phyloP scores from a whole-genome alignment of 2,329 filamentous ascomycete species.

The Diaporthe destruens region DNA sequence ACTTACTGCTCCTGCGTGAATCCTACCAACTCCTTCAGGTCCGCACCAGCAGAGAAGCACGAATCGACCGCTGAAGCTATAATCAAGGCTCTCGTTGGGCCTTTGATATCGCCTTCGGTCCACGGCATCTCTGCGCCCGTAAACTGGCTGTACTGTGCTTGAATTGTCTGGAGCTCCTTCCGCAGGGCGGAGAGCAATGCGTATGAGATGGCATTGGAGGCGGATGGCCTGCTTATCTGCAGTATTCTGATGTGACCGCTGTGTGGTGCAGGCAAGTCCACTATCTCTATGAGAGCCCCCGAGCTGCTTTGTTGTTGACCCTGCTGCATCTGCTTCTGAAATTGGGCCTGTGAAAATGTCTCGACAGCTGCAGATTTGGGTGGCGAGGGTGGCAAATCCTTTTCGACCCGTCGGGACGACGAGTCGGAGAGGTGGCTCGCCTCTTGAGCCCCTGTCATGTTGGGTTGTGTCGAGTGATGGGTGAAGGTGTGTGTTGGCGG shows the following conservation, averaged over 20 bases:
- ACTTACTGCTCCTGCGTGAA: constrained; percentile 84
- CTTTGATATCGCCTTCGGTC: constrained; percentile 58
- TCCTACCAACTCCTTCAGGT: constrained; percentile 86
- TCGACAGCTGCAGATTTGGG: constrained; percentile 38
- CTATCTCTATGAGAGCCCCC: constrained; percentile 72
- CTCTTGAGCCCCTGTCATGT: constrained; percentile 27
- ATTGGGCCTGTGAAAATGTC: constrained; percentile 34
- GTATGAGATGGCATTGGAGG: constrained; percentile 91
- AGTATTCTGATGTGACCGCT: constrained; percentile 89
- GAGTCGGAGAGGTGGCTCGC: constrained; percentile 11
- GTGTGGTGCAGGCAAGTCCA: constrained; percentile 81
- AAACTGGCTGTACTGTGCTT: constrained; percentile 69
- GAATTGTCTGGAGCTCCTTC: constrained; percentile 79
- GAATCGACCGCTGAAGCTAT: constrained; percentile 85
- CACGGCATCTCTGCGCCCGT: constrained; percentile 64
- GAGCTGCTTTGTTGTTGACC: constrained; percentile 20
- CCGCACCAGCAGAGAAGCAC: constrained; percentile 94
- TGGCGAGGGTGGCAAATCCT: constrained; percentile 40
- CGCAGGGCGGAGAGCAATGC: constrained; percentile 80
- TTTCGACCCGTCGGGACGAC: constrained; percentile 33
- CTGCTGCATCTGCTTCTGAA: constrained; percentile 32
- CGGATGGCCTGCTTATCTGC: constrained; percentile 84
- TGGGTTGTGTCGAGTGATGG: background rate
- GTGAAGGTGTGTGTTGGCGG: constrained; percentile 6
- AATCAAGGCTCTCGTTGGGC: constrained; percentile 82